These are phyloP conservation scores for Penicillium hesseltinei DNA, from an alignment of 2,329 filamentous ascomycete species.

Conservation along the genomic window DNA sequence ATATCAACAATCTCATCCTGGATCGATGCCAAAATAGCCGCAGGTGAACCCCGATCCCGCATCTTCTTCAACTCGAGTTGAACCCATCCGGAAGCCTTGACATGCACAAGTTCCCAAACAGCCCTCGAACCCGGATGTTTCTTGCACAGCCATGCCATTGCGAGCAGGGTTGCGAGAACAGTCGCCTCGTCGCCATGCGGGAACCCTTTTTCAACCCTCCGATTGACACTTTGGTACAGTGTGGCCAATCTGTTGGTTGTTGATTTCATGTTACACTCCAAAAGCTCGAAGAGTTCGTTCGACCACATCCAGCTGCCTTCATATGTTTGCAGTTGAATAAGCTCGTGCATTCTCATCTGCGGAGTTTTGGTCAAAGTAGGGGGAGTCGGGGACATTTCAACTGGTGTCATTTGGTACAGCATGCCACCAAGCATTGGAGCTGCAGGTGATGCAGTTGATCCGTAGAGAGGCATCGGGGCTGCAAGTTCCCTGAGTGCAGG, in stretches of 20 bases:
- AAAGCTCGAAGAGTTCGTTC: conserved; percentile 18
- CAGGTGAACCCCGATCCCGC: not conserved
- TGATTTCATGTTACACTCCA: conserved; percentile 11
- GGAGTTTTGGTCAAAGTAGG: not conserved
- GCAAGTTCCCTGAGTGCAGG: not conserved
- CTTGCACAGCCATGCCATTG: conserved; percentile 9
- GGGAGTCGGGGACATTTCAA: not conserved
- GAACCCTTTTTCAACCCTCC: not conserved
- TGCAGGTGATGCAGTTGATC: too few relatives aligned
- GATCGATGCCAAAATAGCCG: not conserved
- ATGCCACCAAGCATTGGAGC: not conserved
- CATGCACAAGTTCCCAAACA: conserved; percentile 20
- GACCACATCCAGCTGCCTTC: conserved; percentile 53
- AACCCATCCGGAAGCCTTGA: conserved; percentile 19
- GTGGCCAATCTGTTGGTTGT: not conserved
- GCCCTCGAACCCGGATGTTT: not conserved
- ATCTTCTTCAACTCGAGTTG: not conserved
- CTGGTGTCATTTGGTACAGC: not conserved
- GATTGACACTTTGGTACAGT: not conserved
- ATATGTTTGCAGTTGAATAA: conserved; percentile 59
- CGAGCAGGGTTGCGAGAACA: conserved; percentile 16
- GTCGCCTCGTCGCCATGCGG: not conserved
- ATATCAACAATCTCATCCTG: not conserved
- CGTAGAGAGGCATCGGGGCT: not conserved
- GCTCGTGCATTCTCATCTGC: conserved; percentile 20